These are phyloP conservation scores for Rhipidocladum racemiflorum DNA, from an alignment of 176 grass and related monocot genomes.

Conservation along the genomic window DNA sequence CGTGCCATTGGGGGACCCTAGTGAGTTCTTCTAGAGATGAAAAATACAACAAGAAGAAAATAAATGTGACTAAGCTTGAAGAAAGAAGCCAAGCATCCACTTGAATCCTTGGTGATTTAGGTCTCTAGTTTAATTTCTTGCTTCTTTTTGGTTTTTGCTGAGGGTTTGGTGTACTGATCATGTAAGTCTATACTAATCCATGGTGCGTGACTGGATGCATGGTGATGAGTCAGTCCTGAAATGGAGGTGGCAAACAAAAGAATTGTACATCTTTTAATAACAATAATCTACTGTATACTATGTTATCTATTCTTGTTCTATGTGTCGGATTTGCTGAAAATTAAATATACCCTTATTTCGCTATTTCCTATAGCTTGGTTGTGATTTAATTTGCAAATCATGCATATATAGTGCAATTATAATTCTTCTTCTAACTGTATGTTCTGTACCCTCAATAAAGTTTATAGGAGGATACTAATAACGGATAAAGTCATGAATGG, in stretches of 20 bases:
- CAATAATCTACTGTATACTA: conserved; percentile 2
- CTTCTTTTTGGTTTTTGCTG: background rate
- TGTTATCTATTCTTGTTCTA: background rate
- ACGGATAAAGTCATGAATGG: background rate
- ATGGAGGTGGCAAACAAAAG: conserved; percentile 18
- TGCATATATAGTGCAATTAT: background rate
- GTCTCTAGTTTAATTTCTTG: conserved; percentile 10
- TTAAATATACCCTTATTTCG: background rate
- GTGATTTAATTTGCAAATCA: background rate
- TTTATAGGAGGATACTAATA: background rate
- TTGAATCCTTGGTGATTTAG: background rate
- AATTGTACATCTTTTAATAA: conserved; percentile 47
- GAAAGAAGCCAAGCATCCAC: conserved; percentile 29
- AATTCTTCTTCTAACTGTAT: background rate
- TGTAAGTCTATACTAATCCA: conserved; percentile 21
- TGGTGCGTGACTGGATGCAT: conserved; percentile 12
- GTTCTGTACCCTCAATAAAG: background rate
- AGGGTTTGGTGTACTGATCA: conserved; percentile 28
- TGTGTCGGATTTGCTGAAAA: background rate
- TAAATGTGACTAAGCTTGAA: background rate
- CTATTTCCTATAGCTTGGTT: background rate
- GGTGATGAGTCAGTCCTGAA: background rate
- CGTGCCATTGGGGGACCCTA: conserved; percentile 51
- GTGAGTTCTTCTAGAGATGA: conserved; percentile 50
- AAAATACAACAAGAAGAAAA: background rate